A percentile compares a stretch with the other conserved stretches of the same genome.
phyloP scores from a whole-genome alignment of 2,329 filamentous ascomycete species.

The Metarhizium sp. region DNA sequence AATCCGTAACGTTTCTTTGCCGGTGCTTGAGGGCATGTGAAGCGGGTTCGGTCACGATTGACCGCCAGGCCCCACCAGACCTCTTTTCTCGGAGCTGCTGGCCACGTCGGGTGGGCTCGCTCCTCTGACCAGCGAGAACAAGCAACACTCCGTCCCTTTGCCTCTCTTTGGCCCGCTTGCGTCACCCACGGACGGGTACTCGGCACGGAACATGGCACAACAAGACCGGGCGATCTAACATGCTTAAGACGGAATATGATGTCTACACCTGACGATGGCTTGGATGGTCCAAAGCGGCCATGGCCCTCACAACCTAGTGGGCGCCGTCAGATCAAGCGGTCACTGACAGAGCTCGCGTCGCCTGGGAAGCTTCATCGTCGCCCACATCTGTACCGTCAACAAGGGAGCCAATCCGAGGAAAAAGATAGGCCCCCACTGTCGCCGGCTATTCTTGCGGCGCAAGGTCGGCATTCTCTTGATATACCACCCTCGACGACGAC shows the following conservation, averaged over 20 bases:
- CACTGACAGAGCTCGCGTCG: slow-evolving; percentile 43
- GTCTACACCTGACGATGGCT: slow-evolving; percentile 6
- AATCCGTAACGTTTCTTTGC: no score
- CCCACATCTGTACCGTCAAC: slow-evolving; percentile 23
- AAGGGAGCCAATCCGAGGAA: slow-evolving; percentile 19
- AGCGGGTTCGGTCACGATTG: no score
- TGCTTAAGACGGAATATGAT: slow-evolving; percentile 2
- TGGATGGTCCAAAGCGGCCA: slow-evolving; percentile 1
- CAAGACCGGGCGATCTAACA: not conserved
- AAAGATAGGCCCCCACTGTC: slow-evolving; percentile 10
- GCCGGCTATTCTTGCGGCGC: slow-evolving; percentile 9
- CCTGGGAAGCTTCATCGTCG: slow-evolving; percentile 33
- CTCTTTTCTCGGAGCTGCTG: no score
- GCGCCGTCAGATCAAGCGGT: slow-evolving; percentile 46
- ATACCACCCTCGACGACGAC: slow-evolving; percentile 36
- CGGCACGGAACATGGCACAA: not conserved
- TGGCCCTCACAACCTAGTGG: slow-evolving; percentile 14
- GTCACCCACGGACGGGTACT: slow-evolving; percentile 4
- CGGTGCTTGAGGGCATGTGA: no score
- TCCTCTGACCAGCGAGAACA: no score
- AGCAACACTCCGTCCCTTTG: not conserved
- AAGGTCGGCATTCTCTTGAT: slow-evolving; percentile 33
- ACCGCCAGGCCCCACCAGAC: no score
- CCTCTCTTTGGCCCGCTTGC: slow-evolving; percentile 2
- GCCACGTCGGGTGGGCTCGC: no score